Percentiles rank a stretch among this genome's conserved stretches.
Evolutionary conservation across 129 eudicot genomes (phyloP).

Genomic region (Gnaphalium uliginosum): DNA sequence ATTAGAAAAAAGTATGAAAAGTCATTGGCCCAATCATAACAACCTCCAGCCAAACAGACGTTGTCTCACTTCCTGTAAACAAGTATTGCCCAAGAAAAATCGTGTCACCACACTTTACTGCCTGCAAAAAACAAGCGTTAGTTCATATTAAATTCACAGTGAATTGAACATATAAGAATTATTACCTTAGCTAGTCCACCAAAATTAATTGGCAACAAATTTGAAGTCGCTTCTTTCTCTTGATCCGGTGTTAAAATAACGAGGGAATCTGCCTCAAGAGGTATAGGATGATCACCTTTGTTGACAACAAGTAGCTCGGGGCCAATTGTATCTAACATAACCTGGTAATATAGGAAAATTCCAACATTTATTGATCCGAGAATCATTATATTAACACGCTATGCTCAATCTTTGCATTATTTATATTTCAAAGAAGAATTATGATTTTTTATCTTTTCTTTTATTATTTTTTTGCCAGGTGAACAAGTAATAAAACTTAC

Average conservation of each 20-base stretch:
- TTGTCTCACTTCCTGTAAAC: conserved; percentile 89
- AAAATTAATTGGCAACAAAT: conserved; percentile 70
- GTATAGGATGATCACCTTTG: conserved; percentile 62
- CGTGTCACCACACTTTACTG: conserved; percentile 82
- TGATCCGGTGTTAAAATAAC: conserved; percentile 78
- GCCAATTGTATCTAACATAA: conserved; percentile 89
- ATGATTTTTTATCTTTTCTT: not conserved
- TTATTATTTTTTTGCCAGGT: not conserved
- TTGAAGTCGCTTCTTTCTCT: conserved; percentile 68
- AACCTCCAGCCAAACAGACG: conserved; percentile 95
- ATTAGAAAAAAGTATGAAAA: not conserved
- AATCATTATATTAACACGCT: not conserved
- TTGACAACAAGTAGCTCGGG: conserved; percentile 88
- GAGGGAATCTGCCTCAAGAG: conserved; percentile 60
- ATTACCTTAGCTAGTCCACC: conserved; percentile 71
- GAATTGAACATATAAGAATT: not conserved
- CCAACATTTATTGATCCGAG: not conserved
- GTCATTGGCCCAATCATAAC: not conserved
- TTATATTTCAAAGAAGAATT: not conserved
- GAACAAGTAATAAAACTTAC: conserved; percentile 42
- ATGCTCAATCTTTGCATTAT: conserved; percentile 1
- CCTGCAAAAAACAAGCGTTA: conserved; percentile 45
- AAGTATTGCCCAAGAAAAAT: conserved; percentile 90
- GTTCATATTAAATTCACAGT: conserved; percentile 7
- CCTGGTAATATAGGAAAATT: conserved; percentile 42